Base-by-base conservation (phyloP, 805 yeast species). In the Suhomyces vadensis region DNA sequence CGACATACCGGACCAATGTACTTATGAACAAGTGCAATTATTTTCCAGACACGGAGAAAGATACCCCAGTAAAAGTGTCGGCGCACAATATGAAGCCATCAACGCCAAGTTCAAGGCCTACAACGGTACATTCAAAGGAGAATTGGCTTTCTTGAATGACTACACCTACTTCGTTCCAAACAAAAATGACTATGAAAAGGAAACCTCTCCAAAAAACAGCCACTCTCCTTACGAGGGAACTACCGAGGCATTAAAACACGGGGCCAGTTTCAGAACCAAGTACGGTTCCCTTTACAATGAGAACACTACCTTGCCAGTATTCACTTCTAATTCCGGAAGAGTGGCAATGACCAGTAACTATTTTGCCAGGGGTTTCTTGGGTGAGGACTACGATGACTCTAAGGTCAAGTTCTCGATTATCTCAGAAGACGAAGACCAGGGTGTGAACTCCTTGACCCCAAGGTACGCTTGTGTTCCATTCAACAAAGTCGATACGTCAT, bases 31-130 rank as follows among this genome's bases (percentile, higher is more conserved):
- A 60, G 88, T 85, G 9, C 90, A 84, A 52, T 65, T 85, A 21
- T 66, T 85, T 39, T 80, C 82, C 53, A 77, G 96, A 57, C 95
- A 88, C 57, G 95, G 94, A n/a, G 94, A 87, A 60, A 71, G 95
- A 53, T 85, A 72, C 56, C 89, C 88, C 3, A n/a, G 71, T 9
- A 49, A 47, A 25, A 47, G 54, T 25, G 49, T 47, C 10, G 74
- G 74, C 8, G 52, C 53, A 37, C 26, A 25, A 17, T 55, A 56
- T 35, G 66, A 67, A 49, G 55, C 56, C 10, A 47, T 68, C 27
- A 19, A 42, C 31, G 36, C 43, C 37, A 46, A 47, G 40, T 51
- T 70, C 43, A 52, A 57, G 40, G 37, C 39, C 17, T 55, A 58
- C 56, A 57, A 55, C 29, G 56, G 56, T 5, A 53, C 64, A 0